phyloP scores from a whole-genome alignment of 495 filamentous ascomycete genomes.

The Hypoxylon fuscum region DNA sequence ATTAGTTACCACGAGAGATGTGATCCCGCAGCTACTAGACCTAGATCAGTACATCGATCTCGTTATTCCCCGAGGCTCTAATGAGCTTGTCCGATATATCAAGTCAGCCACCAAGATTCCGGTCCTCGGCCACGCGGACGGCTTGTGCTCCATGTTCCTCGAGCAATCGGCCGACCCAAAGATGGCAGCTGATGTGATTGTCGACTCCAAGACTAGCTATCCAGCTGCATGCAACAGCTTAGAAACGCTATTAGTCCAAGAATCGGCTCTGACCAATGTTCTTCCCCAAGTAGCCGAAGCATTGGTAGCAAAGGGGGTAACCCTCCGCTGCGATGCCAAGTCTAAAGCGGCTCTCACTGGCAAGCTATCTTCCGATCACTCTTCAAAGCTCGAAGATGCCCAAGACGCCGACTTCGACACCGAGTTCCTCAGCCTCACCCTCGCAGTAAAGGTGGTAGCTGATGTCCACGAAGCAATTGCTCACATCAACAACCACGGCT shows the following conservation, averaged over 20 bases:
- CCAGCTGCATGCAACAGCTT: conserved; percentile 95
- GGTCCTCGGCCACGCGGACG: conserved; percentile 95
- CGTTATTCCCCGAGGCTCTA: conserved; percentile 92
- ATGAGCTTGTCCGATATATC: conserved; percentile 90
- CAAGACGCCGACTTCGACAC: conserved; percentile 78
- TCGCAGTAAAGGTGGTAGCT: conserved; percentile 84
- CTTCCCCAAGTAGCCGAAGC: conserved; percentile 76
- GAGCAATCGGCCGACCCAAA: conserved; percentile 77
- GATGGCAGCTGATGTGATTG: conserved; percentile 77
- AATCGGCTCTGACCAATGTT: conserved; percentile 70
- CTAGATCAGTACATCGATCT: conserved; percentile 91
- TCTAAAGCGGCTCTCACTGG: conserved; percentile 68
- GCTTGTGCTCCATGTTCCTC: conserved; percentile 90
- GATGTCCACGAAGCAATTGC: conserved; percentile 73
- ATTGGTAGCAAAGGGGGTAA: conserved; percentile 78
- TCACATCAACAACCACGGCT: conserved; percentile 92
- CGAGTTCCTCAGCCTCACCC: conserved; percentile 85
- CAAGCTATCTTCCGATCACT: conserved; percentile 46
- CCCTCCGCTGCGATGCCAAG: conserved; percentile 79
- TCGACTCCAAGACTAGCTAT: conserved; percentile 94
- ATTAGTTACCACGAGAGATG: conserved; percentile 90
- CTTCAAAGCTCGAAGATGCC: conserved; percentile 66
- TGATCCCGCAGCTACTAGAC: conserved; percentile 81
- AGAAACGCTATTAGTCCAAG: conserved; percentile 88
- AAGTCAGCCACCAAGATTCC: conserved; percentile 93